Conservation (phyloP, 2,329 filamentous ascomycete species). For the Aaosphaeria arxii region DNA sequence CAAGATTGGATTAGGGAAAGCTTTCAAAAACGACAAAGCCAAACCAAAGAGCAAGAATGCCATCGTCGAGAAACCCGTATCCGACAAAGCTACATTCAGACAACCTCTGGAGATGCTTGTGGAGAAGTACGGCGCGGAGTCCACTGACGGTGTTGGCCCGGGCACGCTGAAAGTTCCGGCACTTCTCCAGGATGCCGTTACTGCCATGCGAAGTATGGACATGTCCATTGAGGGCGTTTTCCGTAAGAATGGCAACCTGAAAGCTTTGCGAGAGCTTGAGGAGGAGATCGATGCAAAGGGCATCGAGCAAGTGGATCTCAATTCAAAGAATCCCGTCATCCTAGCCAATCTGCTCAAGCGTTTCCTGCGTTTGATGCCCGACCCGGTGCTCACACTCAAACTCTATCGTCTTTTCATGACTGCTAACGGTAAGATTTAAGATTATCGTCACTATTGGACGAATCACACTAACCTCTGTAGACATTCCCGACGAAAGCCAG, state of each 20-base stretch:
- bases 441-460: neutral
- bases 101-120: constrained; percentile 84
- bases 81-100: constrained; percentile 80
- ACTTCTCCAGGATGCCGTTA: constrained; percentile 91
- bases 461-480: constrained; percentile 34
- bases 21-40: constrained; percentile 81
- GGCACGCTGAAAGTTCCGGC: constrained; percentile 86
- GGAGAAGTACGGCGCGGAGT: constrained; percentile 92
- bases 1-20: constrained; percentile 94
- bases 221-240: constrained; percentile 98
- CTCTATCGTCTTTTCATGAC: constrained; percentile 87
- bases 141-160: constrained; percentile 93
- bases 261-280: constrained; percentile 80
- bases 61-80: constrained; percentile 31
- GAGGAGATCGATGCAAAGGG: constrained; percentile 84
- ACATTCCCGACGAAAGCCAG: constrained; percentile 77
- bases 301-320: constrained; percentile 80
- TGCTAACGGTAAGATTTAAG: constrained; percentile 64
- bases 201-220: constrained; percentile 97
- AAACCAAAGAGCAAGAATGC: constrained; percentile 74
- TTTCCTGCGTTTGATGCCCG: constrained; percentile 89
- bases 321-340: constrained; percentile 86
- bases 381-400: constrained; percentile 93
- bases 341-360: constrained; percentile 92
- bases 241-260: constrained; percentile 98